Base-by-base conservation (phyloP, 73 alveolate genomes). In the Paramecium primaurelia region DNA sequence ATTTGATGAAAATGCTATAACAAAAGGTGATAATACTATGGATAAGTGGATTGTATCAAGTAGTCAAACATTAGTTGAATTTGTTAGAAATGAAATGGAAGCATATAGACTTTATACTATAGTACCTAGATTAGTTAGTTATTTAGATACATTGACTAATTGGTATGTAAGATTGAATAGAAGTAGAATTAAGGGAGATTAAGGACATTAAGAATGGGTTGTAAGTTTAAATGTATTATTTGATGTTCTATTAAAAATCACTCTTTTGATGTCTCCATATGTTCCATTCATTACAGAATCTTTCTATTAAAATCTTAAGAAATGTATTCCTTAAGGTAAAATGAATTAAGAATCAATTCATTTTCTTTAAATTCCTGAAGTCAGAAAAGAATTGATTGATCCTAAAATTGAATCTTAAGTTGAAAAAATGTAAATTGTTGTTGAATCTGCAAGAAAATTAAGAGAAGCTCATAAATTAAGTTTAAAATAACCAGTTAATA, bases 131-230 rank as follows among this genome's bases (percentile, higher is more conserved):
- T 90, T 98, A 84, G 92, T 98, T 49, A 80, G 92, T 84, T 98
- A 97, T 97, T 95, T 98, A 58, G 98, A 95, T 77, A 94, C 96
- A 90, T 92, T 98, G 69, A 98, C 99, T 59, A 98, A 98, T 94
- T 97, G 99, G 99, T 98, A 98, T 86, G 96, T 98, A 40, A 98
- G 99, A 95, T 95, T 98, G 77, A 98, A 98, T 93, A 96, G 99
- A 96, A 87, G 95, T 64, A 98, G 99, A 95, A 86, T 98, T 93
- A 98, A 97, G 95, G 99, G 99, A 34, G 99, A 97, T 80, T 95
- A 92, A 34, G 99, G 99, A 64, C 92, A 49, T 49, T 97, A 90
- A 26, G 99, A 98, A 30, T 92, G 97, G 94, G 22, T 86, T 22
- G 93, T 91, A 60, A 94, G 99, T 59, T 89, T 98, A 77, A 97